phyloP scores from a whole-genome alignment of 1,284 basidiomycete genomes.

The Cryptococcus neoformans region DNA sequence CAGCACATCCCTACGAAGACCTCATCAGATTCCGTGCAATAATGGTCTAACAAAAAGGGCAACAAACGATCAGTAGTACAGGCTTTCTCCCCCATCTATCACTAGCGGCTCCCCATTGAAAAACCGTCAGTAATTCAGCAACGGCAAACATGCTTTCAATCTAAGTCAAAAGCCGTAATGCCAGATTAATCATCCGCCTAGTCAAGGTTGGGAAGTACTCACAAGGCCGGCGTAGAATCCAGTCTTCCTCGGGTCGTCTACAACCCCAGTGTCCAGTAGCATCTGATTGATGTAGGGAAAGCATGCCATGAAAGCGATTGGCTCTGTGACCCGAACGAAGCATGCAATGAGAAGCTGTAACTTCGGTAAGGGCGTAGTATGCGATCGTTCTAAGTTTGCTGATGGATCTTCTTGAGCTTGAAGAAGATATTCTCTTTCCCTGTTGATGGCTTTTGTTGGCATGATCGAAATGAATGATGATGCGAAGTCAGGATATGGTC shows the following conservation, averaged over 20 bases:
- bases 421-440: no score
- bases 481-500: no score
- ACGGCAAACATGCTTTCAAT: slow-evolving; percentile 39
- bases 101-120: slow-evolving; percentile 35
- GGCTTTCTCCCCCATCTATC: slow-evolving; percentile 39
- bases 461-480: no score
- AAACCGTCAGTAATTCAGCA: slow-evolving; percentile 36
- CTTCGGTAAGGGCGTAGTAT: slow-evolving; percentile 33
- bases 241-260: slow-evolving; percentile 27
- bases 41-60: neutral
- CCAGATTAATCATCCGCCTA: neutral
- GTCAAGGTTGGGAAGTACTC: slow-evolving; percentile 9
- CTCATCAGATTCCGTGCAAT: neutral
- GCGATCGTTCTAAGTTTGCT: neutral
- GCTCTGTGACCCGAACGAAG: slow-evolving; percentile 36
- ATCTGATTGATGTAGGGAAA: slow-evolving; percentile 42
- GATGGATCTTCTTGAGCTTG: no score
- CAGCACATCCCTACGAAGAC: slow-evolving; percentile 25
- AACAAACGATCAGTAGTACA: slow-evolving; percentile 32
- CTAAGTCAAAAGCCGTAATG: slow-evolving; percentile 6
- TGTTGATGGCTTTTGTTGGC: no score
- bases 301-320: slow-evolving; percentile 33
- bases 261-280: slow-evolving; percentile 33
- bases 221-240: slow-evolving; percentile 38
- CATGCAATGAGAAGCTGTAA: slow-evolving; percentile 31